Conservation (phyloP, 768 basidiomycete genomes). For the Cantharellus cinnabarinus region DNA sequence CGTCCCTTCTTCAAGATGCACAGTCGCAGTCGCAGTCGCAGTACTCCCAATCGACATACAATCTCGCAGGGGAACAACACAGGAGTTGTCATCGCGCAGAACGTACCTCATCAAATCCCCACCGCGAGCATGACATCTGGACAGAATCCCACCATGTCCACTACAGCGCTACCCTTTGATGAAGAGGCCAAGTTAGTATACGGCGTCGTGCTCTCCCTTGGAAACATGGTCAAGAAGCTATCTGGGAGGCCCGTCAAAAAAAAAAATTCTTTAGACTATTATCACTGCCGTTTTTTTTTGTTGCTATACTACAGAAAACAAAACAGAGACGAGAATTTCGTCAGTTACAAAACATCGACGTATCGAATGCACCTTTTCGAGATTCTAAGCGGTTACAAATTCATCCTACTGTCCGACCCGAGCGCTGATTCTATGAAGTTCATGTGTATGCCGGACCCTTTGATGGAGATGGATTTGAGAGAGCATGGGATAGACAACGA, state of each 20-base stretch:
- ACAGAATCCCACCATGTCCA: conserved; percentile 14
- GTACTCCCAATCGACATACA: conserved; percentile 22
- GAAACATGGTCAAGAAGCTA: conserved; percentile 90
- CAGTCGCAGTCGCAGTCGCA: conserved; percentile 13
- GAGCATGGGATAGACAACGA: conserved; percentile 84
- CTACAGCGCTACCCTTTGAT: conserved; percentile 69
- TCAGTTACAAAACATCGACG: conserved; percentile 70
- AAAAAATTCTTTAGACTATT: not conserved
- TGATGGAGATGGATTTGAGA: conserved; percentile 63
- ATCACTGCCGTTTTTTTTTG: not conserved
- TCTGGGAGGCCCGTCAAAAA: conserved; percentile 85
- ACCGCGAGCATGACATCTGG: conserved; percentile 4
- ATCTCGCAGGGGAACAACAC: conserved; percentile 47
- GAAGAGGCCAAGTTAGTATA: conserved; percentile 97
- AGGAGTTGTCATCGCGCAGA: conserved; percentile 43
- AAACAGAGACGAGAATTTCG: conserved; percentile 85
- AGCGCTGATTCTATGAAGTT: conserved; percentile 63
- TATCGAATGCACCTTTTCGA: conserved; percentile 92
- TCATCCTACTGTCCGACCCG: conserved; percentile 84
- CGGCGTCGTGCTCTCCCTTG: conserved; percentile 74
- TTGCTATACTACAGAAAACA: no score
- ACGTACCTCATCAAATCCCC: no score
- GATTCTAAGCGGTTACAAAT: conserved; percentile 81
- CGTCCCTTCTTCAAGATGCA: conserved; percentile 16
- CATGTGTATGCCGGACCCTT: conserved; percentile 78